These are phyloP conservation scores for Globisporangium recalcitrans DNA, from an alignment of 352 stramenopile genomes.

Conservation along the genomic window DNA sequence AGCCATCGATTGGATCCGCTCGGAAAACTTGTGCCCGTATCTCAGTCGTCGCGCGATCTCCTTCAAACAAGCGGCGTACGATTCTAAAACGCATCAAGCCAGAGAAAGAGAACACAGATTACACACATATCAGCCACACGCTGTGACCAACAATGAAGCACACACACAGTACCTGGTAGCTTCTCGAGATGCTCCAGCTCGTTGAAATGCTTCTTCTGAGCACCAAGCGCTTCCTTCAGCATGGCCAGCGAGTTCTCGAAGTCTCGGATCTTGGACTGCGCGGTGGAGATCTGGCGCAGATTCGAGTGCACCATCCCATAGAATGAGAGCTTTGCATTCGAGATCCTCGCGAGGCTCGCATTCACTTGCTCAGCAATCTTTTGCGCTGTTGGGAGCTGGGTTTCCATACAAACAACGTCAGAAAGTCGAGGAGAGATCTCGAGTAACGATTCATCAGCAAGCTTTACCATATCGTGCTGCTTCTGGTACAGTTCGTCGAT, in stretches of 20 bases:
- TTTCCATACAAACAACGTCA: neutral
- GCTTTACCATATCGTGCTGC: conserved; percentile 67
- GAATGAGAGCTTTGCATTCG: conserved; percentile 44
- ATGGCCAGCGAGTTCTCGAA: conserved; percentile 85
- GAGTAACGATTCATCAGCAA: neutral
- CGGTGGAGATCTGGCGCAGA: conserved; percentile 65
- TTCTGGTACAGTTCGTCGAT: conserved; percentile 76
- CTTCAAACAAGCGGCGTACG: conserved; percentile 71
- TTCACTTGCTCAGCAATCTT: conserved; percentile 64
- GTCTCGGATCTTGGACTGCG: conserved; percentile 86
- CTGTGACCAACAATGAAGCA: neutral
- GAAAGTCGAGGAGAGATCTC: neutral
- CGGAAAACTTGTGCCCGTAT: conserved; percentile 72
- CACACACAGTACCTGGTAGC: conserved; percentile 41
- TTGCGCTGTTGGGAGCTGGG: conserved; percentile 58
- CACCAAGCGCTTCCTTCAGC: conserved; percentile 65
- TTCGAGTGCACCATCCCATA: conserved; percentile 53
- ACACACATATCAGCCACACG: neutral
- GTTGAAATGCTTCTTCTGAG: conserved; percentile 82
- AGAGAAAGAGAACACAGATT: neutral
- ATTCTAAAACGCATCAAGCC: conserved; percentile 28
- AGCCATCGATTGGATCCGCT: conserved; percentile 82
- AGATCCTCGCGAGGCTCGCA: conserved; percentile 45
- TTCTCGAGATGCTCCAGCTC: conserved; percentile 83
- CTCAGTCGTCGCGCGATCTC: conserved; percentile 69